A percentile compares a stretch with the other conserved stretches of the same genome.
Conservation (phyloP, 1,139 yeast species). For the Zhuliangozyma parablackwelliae region DNA sequence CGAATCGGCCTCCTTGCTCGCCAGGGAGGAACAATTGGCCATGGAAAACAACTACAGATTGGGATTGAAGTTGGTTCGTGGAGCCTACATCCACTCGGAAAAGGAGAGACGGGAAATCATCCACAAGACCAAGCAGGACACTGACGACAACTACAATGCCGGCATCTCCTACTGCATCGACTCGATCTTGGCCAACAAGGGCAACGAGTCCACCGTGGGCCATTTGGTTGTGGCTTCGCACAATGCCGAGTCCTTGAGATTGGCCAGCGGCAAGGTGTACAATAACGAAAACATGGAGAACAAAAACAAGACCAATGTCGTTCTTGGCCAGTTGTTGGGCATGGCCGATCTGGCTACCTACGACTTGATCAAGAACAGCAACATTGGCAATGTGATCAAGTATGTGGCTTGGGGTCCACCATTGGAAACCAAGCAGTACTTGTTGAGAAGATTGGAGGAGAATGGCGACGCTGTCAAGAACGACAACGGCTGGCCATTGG, state of each 20-base stretch:
- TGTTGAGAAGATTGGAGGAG: slow-evolving; percentile 89
- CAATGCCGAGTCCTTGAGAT: slow-evolving; percentile 71
- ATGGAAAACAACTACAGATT: slow-evolving; percentile 58
- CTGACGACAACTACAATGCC: slow-evolving; percentile 72
- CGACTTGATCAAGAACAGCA: slow-evolving; percentile 60
- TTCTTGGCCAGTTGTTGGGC: slow-evolving; percentile 87
- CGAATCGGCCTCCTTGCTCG: slow-evolving; percentile 60
- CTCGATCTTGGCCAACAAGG: slow-evolving; percentile 45
- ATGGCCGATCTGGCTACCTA: slow-evolving; percentile 91
- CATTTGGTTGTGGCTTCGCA: slow-evolving; percentile 93
- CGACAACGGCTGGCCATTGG: slow-evolving; percentile 79
- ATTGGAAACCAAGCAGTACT: slow-evolving; percentile 84
- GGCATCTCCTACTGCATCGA: slow-evolving; percentile 66
- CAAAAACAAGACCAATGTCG: slow-evolving; percentile 58
- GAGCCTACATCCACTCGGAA: slow-evolving; percentile 94
- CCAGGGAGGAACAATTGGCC: slow-evolving; percentile 65
- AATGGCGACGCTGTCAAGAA: slow-evolving; percentile 92
- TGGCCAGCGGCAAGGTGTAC: slow-evolving; percentile 58
- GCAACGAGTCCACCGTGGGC: slow-evolving; percentile 57
- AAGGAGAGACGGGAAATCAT: slow-evolving; percentile 62
- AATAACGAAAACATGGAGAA: slow-evolving; percentile 19
- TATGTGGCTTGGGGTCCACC: slow-evolving; percentile 99
- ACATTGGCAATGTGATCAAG: slow-evolving; percentile 76
- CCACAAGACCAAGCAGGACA: slow-evolving; percentile 67
- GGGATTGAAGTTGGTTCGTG: slow-evolving; percentile 93